Evolutionary conservation across 768 basidiomycete genomes (phyloP), one percentile per base, ranked within the genome.

Genomic region (Termitomyces eurrhizus): DNA sequence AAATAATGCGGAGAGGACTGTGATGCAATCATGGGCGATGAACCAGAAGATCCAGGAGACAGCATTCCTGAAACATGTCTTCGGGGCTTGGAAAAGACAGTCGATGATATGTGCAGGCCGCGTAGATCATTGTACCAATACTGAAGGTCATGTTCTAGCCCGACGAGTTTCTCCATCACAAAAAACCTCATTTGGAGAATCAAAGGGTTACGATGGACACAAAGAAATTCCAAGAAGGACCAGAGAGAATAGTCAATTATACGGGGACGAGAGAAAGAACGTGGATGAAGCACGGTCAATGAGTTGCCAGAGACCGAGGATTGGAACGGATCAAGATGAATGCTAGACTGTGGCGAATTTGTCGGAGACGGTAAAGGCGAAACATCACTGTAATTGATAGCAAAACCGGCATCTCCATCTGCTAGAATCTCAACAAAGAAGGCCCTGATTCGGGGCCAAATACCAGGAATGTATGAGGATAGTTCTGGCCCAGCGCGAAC

Each of bases 211-310:
- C 87, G 80, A 65, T 80, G 83, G 1, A 83, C 77, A 63, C 84
- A 88, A 18, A 88, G 69, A 57, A 89, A 78, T 65, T 90, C 87
- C 32, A 91, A 72, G 33, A 86, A 69, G 3, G 90, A 91, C 89
- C 89, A 91, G 1, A 87, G 75, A 9, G 83, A 73, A 64, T 90
- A 92, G 69, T 92, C 90, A 6, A 89, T 74, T 29, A 88, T 73
- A 33, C 88, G 79, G 3, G 88, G 88, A 45, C 72, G 73, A 33
- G 67, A 65, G 52, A 70, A 67, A 46, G 67, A 58, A 55, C 61
- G 66, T 3, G 63, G 58, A 64, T 62, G 65, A 45, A 66, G 73
- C 53, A 64, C 61, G 12, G 66, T 52, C 62, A 58, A 68, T 69
- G 57, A 74, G 67, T 50, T 71, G 65, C 49, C 48, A 9, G 68